A percentile compares a stretch with the other conserved stretches of the same genome.
Evolutionary conservation across 345 rosid genomes (phyloP).

Genomic region (Euphorbia pulcherrima): DNA sequence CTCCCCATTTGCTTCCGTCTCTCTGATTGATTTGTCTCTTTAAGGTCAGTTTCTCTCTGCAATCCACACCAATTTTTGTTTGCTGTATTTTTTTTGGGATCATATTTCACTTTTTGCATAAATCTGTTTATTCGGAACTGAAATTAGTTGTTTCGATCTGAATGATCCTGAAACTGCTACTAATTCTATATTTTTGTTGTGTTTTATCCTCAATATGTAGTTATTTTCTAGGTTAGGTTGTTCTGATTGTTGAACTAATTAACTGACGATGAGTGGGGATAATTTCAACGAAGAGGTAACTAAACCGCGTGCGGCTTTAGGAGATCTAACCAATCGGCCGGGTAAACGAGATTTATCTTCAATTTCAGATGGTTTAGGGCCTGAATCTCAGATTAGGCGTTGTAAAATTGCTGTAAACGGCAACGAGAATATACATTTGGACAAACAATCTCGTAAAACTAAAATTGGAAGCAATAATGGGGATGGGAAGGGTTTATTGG

Average conservation of each 20-base stretch:
- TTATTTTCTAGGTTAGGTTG: not conserved
- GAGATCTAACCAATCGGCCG: conserved; percentile 49
- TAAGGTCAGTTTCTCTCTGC: conserved; percentile 12
- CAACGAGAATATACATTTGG: conserved; percentile 25
- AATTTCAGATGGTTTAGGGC: conserved; percentile 33
- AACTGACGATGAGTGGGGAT: conserved; percentile 47
- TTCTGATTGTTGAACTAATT: conserved; percentile 3
- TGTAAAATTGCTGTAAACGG: conserved; percentile 21
- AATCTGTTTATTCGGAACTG: not conserved
- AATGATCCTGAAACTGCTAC: not conserved
- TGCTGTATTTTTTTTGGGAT: not conserved
- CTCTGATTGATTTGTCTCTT: not conserved
- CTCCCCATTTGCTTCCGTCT: not conserved
- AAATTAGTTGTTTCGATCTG: not conserved
- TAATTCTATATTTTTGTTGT: not conserved
- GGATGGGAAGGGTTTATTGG: conserved; percentile 12
- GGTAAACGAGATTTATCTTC: conserved; percentile 45
- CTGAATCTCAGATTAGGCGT: conserved; percentile 33
- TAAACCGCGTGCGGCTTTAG: conserved; percentile 28
- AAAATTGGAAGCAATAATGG: conserved; percentile 12
- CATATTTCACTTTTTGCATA: not conserved
- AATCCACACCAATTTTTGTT: not conserved
- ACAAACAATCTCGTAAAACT: conserved; percentile 35
- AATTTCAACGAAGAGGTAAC: conserved; percentile 25
- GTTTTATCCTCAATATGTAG: not conserved